These are phyloP conservation scores for Hyphodiscus sp. DNA, from an alignment of 2,329 filamentous ascomycete species.

Conservation along the genomic window DNA sequence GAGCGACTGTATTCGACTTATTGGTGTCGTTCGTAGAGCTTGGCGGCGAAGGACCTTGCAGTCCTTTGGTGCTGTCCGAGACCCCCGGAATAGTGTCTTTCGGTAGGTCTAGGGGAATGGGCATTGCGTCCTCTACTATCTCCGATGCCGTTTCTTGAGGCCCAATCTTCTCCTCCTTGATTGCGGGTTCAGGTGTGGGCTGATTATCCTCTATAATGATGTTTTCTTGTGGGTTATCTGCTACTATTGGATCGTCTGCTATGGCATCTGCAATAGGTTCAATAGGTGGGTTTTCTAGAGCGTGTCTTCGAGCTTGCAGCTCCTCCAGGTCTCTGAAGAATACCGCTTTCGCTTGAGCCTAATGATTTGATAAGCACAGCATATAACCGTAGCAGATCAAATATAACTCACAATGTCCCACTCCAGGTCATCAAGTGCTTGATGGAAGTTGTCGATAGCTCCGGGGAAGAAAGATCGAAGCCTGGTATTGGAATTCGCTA, in stretches of 20 bases:
- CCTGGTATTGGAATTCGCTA: slow-evolving; percentile 23
- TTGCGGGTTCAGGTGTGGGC: slow-evolving; percentile 6
- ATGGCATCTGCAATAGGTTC: slow-evolving; percentile 9
- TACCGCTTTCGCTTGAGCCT: slow-evolving; percentile 49
- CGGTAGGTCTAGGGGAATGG: slow-evolving; percentile 8
- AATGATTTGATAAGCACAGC: slow-evolving; percentile 5
- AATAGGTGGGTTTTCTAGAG: slow-evolving; percentile 22
- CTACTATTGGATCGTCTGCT: slow-evolving; percentile 20
- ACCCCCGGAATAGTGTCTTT: slow-evolving; percentile 7
- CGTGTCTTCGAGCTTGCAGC: slow-evolving; percentile 24
- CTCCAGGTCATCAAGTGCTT: slow-evolving; percentile 50
- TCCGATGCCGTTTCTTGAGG: not conserved
- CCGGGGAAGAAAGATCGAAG: slow-evolving; percentile 23
- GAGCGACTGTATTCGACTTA: slow-evolving; percentile 16
- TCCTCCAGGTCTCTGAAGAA: slow-evolving; percentile 47
- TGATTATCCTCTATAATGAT: slow-evolving; percentile 2
- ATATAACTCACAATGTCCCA: slow-evolving; percentile 44
- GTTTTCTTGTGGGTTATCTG: not conserved
- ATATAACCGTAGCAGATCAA: not conserved
- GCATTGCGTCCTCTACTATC: not conserved
- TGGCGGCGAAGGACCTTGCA: slow-evolving; percentile 18
- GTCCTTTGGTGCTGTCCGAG: slow-evolving; percentile 5
- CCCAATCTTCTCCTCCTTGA: slow-evolving; percentile 16
- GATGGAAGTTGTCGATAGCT: slow-evolving; percentile 35
- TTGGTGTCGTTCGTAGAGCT: slow-evolving; percentile 10